Evolutionary conservation across 192 early-diverging fungal genomes (phyloP), one percentile per base, ranked within the genome.

Genomic region (Backusella parvicylindrica): DNA sequence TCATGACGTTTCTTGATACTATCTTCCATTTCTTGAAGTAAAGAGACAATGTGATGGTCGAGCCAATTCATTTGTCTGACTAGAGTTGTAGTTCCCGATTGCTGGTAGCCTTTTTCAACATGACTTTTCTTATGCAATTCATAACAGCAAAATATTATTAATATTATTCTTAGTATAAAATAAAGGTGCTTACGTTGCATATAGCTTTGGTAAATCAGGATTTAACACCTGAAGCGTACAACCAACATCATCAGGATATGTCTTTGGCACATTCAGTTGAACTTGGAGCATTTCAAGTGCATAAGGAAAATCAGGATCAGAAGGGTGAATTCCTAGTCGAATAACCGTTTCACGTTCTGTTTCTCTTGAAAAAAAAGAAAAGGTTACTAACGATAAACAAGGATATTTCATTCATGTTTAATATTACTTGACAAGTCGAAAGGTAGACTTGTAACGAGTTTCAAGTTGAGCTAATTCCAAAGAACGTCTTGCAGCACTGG

Each of bases 281-380:
- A 94, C 33, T 49, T 86, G 77, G 21, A 95, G 77, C 15, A 79
- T 74, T 36, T 87, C 79, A 33, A 95, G 81, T 56, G 93, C 93
- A 71, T 84, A 95, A 13, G 94, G 92, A 64, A 95, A 95, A 69
- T 95, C 94, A 26, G 94, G 94, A 50, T 95, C 92, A 38, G 79
- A 80, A 16, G 88, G 88, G 16, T 43, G 35, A 36, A 83, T 56
- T 11, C 71, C 77, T 13, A 82, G 36, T 72, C 73, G 64, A 2
- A 82, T 66, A 15, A 72, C 56, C 13, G 77, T 82, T 23, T 66
- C 73, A 15, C 68, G 26, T 8, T 63, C 31, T 7, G 21, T 66
- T 38, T 73, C 50, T 26, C 71, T 63, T 68, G 18, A 47, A 47
- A 1, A 4, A 41, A 41, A 16, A 15, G n/a, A n/a, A 41, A 41